Evolutionary conservation across 371 early-diverging fungal genomes (phyloP), one percentile per base, ranked within the genome.

Genomic region (Actinomortierella wolfii): DNA sequence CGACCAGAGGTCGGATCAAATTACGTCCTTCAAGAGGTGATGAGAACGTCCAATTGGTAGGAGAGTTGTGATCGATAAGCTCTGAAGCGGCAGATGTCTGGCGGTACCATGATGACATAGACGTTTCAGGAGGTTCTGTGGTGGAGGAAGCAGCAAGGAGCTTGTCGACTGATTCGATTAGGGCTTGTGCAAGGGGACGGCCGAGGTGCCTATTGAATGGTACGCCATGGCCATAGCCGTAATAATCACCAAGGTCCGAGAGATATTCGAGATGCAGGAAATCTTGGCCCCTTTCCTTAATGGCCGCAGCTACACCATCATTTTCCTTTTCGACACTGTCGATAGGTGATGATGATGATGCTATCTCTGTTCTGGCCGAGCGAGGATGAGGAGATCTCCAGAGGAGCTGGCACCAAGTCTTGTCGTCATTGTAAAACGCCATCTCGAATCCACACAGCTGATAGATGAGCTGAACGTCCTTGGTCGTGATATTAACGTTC

Each of bases 141-240:
- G n/a, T n/a, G n/a, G n/a, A n/a, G n/a, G n/a, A n/a, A n/a, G 34
- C 34, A 17, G 34, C 28, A 51, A 73, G 29, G 9, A 53, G 54
- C 18, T 24, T 20, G 26, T 66, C 63, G 34, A 73, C 62, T n/a
- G 49, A 15, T 2, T 66, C 50, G 7, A 53, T 1, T 23, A 73
- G 39, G 4, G 62, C 46, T 1, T 63, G 61, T 0, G 51, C 66
- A 3, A 73, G 53, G 11, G 14, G 20, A 46, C 73, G 66, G 2
- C 67, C 73, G 4, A 63, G 57, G 25, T 73, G 73, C 17, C 47
- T 54, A 40, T 73, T 73, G 51, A 73, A 73, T 1, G 73, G 73
- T 11, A 66, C 51, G 2, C 62, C 73, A 1, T 66, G 73, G 4
- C 73, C 73, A 41, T 40, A 42, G 25, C 44, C 50, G 48, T 73